Evolutionary conservation across 2,329 filamentous ascomycete genomes (phyloP), one percentile per base, ranked within the genome.

Genomic region (Pyricularia grisea): DNA sequence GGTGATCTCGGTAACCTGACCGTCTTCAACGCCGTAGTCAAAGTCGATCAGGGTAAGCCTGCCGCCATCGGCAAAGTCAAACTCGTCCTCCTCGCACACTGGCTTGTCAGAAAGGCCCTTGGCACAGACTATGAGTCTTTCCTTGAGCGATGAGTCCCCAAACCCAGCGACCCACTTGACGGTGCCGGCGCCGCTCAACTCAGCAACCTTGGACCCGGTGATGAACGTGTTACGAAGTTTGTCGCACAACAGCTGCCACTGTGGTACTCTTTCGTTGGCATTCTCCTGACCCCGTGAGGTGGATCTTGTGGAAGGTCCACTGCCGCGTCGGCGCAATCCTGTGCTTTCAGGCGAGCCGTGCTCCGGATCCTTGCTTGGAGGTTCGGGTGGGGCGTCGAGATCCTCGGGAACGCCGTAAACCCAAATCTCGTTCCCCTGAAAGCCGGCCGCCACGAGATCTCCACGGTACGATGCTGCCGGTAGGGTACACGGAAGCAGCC

Each of bases 61-160:
- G 17, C 92, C 92, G 7, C 92, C 91, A 74, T 94, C 92, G n/a
- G 92, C 85, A 72, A 92, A 92, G 74, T 91, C 87, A 67, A 90
- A 85, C 65, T 87, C 88, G 72, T 93, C 91, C 72, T 92, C 89
- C 69, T 92, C 90, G 3, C 87, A 84, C 61, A 86, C 79, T 9
- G 82, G 80, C 70, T 86, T 83, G 0, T 84, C 81, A 0, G 87
- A 83, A 23, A 92, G 87, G 36, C 91, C 92, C 28, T 89, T 88
- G 6, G 92, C 91, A 60, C 90, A 89, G 36, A 91, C 84, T n/a
- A 93, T 82, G 28, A 95, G 80, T 64, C 84, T 83, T 74, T 88
- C 86, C 69, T 83, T 81, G 65, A 81, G 73, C 14, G 81, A 82
- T 2, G 81, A 81, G 61, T 78, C 78, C 12, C 82, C 81, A 69